Conservation (phyloP, 78 protist genomes). For the Monosiga brevicollis region DNA sequence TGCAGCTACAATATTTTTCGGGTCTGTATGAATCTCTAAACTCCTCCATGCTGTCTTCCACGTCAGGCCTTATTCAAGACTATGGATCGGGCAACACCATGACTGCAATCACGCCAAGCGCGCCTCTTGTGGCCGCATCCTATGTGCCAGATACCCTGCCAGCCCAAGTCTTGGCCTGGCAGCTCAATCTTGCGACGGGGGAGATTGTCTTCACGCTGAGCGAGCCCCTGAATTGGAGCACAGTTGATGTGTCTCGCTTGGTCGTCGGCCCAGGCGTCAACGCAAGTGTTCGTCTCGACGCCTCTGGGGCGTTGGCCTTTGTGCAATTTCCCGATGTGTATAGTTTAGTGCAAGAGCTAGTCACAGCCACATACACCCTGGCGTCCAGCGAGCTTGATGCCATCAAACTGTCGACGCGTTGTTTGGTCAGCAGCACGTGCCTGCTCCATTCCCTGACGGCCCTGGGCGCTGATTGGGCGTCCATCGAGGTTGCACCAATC, state of each 20-base stretch:
- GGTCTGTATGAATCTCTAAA: not conserved
- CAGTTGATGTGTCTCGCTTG: not conserved
- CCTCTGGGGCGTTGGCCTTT: not conserved
- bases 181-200: not conserved
- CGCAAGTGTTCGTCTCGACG: too few relatives aligned
- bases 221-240: not conserved
- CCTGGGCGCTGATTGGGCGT: not conserved
- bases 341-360: not conserved
- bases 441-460: not conserved
- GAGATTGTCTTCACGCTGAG: not conserved
- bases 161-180: not conserved
- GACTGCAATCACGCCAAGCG: not conserved
- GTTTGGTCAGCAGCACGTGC: not conserved
- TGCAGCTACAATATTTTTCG: not conserved
- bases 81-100: not conserved
- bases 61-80: too few relatives aligned
- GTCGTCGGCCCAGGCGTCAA: not conserved
- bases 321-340: not conserved
- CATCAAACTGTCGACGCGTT: not conserved
- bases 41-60: too few relatives aligned
- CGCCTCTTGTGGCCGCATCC: not conserved
- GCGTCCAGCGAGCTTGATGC: not conserved
- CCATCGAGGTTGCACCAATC: not conserved
- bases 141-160: not conserved
- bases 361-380: not conserved